Base-by-base conservation (phyloP, 257 asterid genomes). In the Solanum dulcamara region DNA sequence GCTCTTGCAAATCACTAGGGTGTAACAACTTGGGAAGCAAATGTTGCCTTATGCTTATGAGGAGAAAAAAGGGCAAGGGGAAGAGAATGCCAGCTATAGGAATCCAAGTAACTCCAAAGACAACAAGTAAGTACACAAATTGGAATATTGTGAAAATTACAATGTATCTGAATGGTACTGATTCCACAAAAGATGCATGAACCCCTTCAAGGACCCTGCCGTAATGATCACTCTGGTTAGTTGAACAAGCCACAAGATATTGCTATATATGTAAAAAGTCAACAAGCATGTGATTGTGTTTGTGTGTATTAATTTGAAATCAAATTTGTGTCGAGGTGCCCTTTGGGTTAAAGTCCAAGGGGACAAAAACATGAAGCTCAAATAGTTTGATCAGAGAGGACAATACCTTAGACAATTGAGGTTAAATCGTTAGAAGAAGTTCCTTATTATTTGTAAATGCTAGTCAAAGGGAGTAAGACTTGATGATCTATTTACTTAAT, bases 51-150 rank as follows among this genome's bases (percentile, higher is more conserved):
- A 91, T 86, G 88, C 88, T 85, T 22, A 93, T 83, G 37, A 93
- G 94, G 17, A 92, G 88, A 85, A 93, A 91, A 71, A 93, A 92
- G 20, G 94, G 94, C 81, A 93, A 55, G 4, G 96, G 94, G 44
- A 93, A 93, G 17, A 93, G 88, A 83, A 93, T 91, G 4, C 96
- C 96, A 33, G 90, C 96, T 51, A 93, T 66, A 6, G 94, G 96
- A 42, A 93, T 92, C 96, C 94, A 93, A 6, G 96, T 92, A 33
- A 92, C 89, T 13, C 94, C 94, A 55, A 89, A 93, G 86, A 93
- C 89, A 42, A 92, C 7, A 28, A 91, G 51, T 81, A 93, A 74
- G 62, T 89, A 91, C 4, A 86, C 32, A 60, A 92, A 85, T 84
- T 93, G 93, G 74, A 92, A 93, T 8, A 89, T 5, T 7, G 96